A percentile compares a stretch with the other conserved stretches of the same genome.
Conservation (phyloP, 345 rosid species). For the Sisymbrium altissimum region DNA sequence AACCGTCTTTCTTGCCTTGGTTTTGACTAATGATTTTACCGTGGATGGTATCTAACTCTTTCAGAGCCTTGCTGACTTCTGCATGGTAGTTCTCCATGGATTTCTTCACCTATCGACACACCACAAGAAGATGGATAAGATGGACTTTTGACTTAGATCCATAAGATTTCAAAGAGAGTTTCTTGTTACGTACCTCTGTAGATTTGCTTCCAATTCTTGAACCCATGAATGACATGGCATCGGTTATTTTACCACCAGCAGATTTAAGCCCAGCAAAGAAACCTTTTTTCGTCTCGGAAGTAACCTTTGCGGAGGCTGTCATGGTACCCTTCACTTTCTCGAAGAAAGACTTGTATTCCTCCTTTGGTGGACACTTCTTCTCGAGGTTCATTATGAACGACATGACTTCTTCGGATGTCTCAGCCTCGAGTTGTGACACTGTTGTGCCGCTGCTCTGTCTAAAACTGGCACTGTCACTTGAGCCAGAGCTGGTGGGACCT, state of each 20-base stretch:
- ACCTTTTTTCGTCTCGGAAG: not conserved
- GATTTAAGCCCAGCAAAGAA: not conserved
- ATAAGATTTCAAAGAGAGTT: not conserved
- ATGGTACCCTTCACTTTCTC: slow-evolving; percentile 26
- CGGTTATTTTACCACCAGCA: slow-evolving; percentile 9
- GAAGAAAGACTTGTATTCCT: slow-evolving; percentile 28
- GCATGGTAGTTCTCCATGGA: not conserved
- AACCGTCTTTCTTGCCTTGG: not conserved
- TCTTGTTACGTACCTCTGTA: slow-evolving; percentile 6
- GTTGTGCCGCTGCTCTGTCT: not conserved
- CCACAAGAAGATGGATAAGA: not conserved
- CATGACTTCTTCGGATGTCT: slow-evolving; percentile 11
- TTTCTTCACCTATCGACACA: not conserved
- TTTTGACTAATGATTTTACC: slow-evolving; percentile 1
- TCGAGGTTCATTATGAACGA: slow-evolving; percentile 24
- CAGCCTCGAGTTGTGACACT: slow-evolving; percentile 3
- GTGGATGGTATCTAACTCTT: slow-evolving; percentile 13
- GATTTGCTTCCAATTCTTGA: slow-evolving; percentile 23
- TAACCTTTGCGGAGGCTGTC: not conserved
- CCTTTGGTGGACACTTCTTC: slow-evolving; percentile 31
- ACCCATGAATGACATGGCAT: slow-evolving; percentile 14
- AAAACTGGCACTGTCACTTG: not conserved
- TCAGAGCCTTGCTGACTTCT: slow-evolving; percentile 19
- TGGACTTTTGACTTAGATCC: not conserved
- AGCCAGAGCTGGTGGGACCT: not conserved